These are phyloP conservation scores for Aspergillus biplanus DNA, from an alignment of 495 filamentous ascomycete species.

Conservation along the genomic window DNA sequence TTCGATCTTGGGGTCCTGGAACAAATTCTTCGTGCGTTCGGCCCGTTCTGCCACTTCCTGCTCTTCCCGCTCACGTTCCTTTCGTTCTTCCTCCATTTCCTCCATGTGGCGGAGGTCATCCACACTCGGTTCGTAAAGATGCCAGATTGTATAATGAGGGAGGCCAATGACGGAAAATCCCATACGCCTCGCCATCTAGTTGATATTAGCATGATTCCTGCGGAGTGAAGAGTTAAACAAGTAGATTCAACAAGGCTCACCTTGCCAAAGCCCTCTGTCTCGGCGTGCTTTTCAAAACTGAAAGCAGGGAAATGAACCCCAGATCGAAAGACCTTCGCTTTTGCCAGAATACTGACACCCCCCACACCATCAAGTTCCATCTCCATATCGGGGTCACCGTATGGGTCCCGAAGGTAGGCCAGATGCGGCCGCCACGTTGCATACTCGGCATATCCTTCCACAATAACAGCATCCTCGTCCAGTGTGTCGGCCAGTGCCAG, in stretches of 20 bases:
- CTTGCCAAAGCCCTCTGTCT: slow-evolving; percentile 99
- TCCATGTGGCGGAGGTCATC: slow-evolving; percentile 98
- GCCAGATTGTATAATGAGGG: slow-evolving; percentile 99
- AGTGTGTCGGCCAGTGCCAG: slow-evolving; percentile 91
- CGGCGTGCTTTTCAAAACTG: slow-evolving; percentile 97
- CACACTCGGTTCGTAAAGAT: slow-evolving; percentile 96
- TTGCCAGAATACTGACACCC: slow-evolving; percentile 95
- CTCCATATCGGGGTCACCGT: slow-evolving; percentile 98
- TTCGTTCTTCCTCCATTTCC: slow-evolving; percentile 85
- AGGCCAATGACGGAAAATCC: slow-evolving; percentile 93
- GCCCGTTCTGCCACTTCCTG: slow-evolving; percentile 62
- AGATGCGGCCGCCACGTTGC: slow-evolving; percentile 98
- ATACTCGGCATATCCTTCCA: slow-evolving; percentile 99
- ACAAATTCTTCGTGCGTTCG: slow-evolving; percentile 43
- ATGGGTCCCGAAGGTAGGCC: slow-evolving; percentile 95
- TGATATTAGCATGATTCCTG: slow-evolving; percentile 33
- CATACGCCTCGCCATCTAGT: slow-evolving; percentile 95
- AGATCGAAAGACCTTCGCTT: slow-evolving; percentile 90
- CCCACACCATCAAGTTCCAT: slow-evolving; percentile 99
- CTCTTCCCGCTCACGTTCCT: slow-evolving; percentile 73
- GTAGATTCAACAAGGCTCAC: slow-evolving; percentile 46
- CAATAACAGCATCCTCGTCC: slow-evolving; percentile 98
- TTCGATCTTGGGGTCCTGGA: slow-evolving; percentile 67
- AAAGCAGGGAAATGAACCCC: slow-evolving; percentile 99
- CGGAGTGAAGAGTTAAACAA: background rate